Base-by-base conservation (phyloP, 2,329 filamentous ascomycete genomes). In the Talaromyces sp. region DNA sequence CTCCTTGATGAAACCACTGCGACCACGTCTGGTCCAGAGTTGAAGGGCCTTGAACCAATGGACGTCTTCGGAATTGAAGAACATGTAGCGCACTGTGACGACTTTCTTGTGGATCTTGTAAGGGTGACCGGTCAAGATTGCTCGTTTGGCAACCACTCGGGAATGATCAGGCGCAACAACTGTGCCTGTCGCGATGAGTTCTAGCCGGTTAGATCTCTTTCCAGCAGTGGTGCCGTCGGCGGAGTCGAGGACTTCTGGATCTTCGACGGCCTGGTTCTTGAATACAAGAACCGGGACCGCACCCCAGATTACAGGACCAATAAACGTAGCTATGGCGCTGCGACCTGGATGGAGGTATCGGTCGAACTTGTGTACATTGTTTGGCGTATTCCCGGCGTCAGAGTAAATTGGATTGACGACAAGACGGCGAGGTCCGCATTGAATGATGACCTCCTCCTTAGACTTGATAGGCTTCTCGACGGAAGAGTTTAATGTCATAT, bases 31-130 rank as follows among this genome's bases (percentile, higher is more conserved):
- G 5, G 95, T 99, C 93, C 94, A 99, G 68, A 99, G 80, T 66
- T 95, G 94, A 75, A 99, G 78, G 0, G 94, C 94, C 82, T 97
- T 96, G 86, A 98, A 99, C 93, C 95, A 99, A 70, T 91, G 88
- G 37, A 99, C 92, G 70, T 99, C 96, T 73, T 94, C 92, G 58
- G 90, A 84, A 82, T 94, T 96, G 87, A 99, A 99, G 85, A 99
- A 99, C 96, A 99, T 99, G 85, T 99, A 99, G 35, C 95, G 90
- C 56, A 99, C 89, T 0, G 96, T 99, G 66, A 99, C 95, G 27
- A 99, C 84, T 79, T 90, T 93, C 86, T 97, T 97, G 87, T 99
- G 92, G 77, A 99, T 99, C 82, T 99, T 97, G 85, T 92, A 97
- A 0, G 96, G 95, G 75, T 99, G 94, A 16, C 95, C 96, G 0